Evolutionary conservation across 2,329 filamentous ascomycete genomes (phyloP).

Genomic region (Emydomyces testavorans): DNA sequence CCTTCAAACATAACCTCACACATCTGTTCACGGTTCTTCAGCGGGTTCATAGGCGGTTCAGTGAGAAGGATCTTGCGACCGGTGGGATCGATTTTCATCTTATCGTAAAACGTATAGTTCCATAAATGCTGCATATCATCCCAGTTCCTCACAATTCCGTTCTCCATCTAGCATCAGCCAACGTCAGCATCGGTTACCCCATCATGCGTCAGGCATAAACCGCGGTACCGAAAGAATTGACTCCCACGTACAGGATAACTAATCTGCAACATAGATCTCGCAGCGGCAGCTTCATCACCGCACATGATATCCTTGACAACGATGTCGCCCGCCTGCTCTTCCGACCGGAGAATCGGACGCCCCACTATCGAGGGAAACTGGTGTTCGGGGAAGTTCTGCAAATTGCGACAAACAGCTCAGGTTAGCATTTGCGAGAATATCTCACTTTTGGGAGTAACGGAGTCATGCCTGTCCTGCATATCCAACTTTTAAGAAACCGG

Average conservation of each 20-base stretch:
- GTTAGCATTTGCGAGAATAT: background rate
- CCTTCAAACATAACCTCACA: conserved; percentile 98
- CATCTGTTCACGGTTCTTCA: conserved; percentile 96
- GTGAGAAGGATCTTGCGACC: conserved; percentile 96
- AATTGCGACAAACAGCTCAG: conserved; percentile 13
- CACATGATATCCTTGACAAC: conserved; percentile 98
- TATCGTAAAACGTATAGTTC: conserved; percentile 98
- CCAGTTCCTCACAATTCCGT: conserved; percentile 98
- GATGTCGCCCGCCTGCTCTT: conserved; percentile 67
- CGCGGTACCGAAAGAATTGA: conserved; percentile 8
- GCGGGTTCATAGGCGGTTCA: conserved; percentile 93
- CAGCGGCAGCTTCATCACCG: conserved; percentile 91
- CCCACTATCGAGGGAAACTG: conserved; percentile 98
- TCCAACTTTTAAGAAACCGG: conserved; percentile 98
- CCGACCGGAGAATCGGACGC: conserved; percentile 89
- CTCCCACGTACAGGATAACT: conserved; percentile 64
- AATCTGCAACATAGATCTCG: conserved; percentile 94
- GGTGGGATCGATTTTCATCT: conserved; percentile 81
- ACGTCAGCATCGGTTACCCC: background rate
- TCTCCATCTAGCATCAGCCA: conserved; percentile 64
- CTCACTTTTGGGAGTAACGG: no score
- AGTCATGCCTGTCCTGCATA: conserved; percentile 70
- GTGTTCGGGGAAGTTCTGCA: conserved; percentile 92
- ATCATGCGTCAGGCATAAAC: conserved; percentile 16
- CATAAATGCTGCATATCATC: conserved; percentile 99